Evolutionary conservation across 192 early-diverging fungal species (phyloP).

Genomic region (Dimargaris xerosporica): DNA sequence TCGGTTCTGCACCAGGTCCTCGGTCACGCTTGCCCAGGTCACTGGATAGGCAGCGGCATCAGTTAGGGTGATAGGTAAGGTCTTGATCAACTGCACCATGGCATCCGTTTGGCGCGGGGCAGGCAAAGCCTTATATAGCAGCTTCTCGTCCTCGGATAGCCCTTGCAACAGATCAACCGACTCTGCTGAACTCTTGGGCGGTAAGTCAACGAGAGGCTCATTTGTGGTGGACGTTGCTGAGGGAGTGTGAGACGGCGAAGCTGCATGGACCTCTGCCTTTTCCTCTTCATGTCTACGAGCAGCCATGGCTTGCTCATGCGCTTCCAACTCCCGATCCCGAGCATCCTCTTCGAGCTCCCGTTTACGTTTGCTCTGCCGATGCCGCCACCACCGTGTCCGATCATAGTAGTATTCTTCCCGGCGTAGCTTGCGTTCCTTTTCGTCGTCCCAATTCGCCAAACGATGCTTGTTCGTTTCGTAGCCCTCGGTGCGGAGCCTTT

Average conservation of each 20-base stretch:
- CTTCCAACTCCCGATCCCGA: slow-evolving; percentile 32
- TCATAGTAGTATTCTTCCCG: slow-evolving; percentile 64
- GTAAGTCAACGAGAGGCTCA: no score
- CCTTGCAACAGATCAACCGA: no score
- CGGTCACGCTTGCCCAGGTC: slow-evolving; percentile 18
- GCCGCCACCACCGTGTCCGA: slow-evolving; percentile 61
- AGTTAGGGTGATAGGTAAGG: slow-evolving; percentile 15
- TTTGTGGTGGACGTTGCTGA: no score
- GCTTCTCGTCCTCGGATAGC: no score
- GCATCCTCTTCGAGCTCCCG: slow-evolving; percentile 58
- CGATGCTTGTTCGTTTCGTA: background rate
- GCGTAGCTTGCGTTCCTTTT: slow-evolving; percentile 15
- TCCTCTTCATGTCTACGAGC: slow-evolving; percentile 15
- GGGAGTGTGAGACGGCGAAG: slow-evolving; percentile 8
- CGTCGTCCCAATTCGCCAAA: slow-evolving; percentile 25
- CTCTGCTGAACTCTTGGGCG: no score
- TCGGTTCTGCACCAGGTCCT: slow-evolving; percentile 41
- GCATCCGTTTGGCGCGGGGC: background rate
- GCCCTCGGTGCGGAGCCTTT: slow-evolving; percentile 14
- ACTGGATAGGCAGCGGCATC: slow-evolving; percentile 20
- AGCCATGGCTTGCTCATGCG: slow-evolving; percentile 23
- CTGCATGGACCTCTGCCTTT: slow-evolving; percentile 18
- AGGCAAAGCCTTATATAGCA: no score
- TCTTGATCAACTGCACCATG: slow-evolving; percentile 13
- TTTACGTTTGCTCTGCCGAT: slow-evolving; percentile 35